Percentiles rank a stretch among this genome's conserved stretches.
phyloP scores from a whole-genome alignment of 2,329 filamentous ascomycete genomes.

The Aspergillus jensenii region DNA sequence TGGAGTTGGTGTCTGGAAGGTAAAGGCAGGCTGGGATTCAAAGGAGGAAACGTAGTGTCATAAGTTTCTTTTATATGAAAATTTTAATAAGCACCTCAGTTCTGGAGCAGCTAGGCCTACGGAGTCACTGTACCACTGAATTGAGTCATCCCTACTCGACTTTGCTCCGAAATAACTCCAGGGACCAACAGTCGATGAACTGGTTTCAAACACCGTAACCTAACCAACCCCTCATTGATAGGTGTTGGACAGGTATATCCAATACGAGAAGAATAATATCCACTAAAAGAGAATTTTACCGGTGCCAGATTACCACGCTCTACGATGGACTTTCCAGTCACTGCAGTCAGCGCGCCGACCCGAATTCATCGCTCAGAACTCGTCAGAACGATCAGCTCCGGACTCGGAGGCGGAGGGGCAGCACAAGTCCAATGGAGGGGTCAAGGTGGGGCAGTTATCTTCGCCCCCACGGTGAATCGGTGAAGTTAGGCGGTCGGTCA shows the following conservation, averaged over 20 bases:
- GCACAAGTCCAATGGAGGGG: neutral
- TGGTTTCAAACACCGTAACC: neutral
- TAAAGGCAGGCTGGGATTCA: neutral
- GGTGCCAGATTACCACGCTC: neutral
- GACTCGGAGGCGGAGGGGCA: neutral
- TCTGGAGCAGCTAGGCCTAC: too few relatives aligned
- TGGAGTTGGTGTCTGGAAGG: neutral
- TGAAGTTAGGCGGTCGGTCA: too few relatives aligned
- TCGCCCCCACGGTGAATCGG: neutral
- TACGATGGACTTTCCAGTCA: neutral
- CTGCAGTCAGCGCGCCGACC: too few relatives aligned
- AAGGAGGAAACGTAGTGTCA: neutral
- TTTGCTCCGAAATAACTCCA: neutral
- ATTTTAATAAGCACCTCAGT: neutral
- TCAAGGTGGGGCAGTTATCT: neutral
- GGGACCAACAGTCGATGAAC: neutral
- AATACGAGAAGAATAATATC: neutral
- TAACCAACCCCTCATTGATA: neutral
- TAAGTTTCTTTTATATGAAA: constrained; percentile 2
- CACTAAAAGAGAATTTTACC: neutral
- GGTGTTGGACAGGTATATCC: neutral
- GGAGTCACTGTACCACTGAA: neutral
- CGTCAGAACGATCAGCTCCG: neutral
- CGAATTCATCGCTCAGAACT: neutral
- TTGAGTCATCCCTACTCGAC: neutral